Evolutionary conservation across 164 flowering plant species (phyloP).

Genomic region (Santalum album): DNA sequence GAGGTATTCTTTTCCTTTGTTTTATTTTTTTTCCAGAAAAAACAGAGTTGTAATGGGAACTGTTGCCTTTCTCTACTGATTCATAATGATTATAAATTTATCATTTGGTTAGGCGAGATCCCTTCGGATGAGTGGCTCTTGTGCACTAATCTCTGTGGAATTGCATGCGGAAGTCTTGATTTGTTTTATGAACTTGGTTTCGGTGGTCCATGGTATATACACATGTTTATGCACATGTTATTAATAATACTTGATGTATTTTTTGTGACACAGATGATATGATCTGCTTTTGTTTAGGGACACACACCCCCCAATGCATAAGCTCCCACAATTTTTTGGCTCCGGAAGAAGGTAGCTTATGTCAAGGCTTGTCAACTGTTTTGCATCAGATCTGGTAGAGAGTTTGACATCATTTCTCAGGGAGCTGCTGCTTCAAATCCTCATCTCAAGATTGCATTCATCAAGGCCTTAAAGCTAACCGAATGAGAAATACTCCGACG

Average conservation of each 20-base stretch:
- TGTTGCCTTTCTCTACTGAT: not conserved
- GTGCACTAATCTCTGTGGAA: conserved; percentile 84
- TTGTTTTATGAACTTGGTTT: conserved; percentile 65
- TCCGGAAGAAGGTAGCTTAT: not conserved
- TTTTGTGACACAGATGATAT: conserved; percentile 2
- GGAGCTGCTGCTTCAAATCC: conserved; percentile 84
- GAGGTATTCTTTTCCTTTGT: not conserved
- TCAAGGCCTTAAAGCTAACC: conserved; percentile 29
- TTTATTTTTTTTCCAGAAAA: not conserved
- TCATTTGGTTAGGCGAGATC: conserved; percentile 73
- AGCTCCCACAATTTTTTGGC: not conserved
- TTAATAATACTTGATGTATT: not conserved
- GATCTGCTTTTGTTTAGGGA: conserved; percentile 48
- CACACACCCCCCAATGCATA: too few relatives aligned
- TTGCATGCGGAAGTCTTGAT: conserved; percentile 93
- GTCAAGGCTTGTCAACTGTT: not conserved
- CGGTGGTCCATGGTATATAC: conserved; percentile 88
- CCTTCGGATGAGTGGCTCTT: conserved; percentile 81
- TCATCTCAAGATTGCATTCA: conserved; percentile 54
- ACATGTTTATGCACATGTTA: not conserved
- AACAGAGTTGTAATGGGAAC: not conserved
- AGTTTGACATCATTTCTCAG: conserved; percentile 66
- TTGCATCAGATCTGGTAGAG: conserved; percentile 63
- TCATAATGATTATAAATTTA: conserved; percentile 2
- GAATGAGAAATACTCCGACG: too few relatives aligned